phyloP scores from a whole-genome alignment of 192 early-diverging fungal species.

The Coemansia sp. region DNA sequence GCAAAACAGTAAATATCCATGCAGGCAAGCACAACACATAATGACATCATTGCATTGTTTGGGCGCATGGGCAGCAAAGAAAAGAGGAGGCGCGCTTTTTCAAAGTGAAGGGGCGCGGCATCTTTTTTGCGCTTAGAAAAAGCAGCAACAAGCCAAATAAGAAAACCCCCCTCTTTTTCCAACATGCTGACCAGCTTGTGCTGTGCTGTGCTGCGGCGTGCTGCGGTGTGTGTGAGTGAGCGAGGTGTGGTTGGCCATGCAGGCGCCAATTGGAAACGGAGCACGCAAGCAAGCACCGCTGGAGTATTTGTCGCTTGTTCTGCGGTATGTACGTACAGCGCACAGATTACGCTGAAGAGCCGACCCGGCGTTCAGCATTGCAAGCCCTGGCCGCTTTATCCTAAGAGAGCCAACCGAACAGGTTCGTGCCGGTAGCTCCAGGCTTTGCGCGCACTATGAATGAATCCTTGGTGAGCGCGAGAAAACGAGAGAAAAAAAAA shows the following conservation, averaged over 20 bases:
- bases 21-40: conserved; percentile 1
- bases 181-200: not conserved
- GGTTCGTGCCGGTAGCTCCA: too few relatives aligned
- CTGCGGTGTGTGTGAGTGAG: not conserved
- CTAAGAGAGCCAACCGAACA: too few relatives aligned
- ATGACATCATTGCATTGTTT: conserved; percentile 11
- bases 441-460: not conserved
- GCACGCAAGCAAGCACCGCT: too few relatives aligned
- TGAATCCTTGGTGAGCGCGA: not conserved
- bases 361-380: too few relatives aligned
- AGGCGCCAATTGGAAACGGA: too few relatives aligned
- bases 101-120: not conserved
- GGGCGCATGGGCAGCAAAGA: not conserved
- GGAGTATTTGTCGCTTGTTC: too few relatives aligned
- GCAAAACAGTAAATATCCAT: not conserved
- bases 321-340: too few relatives aligned
- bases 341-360: too few relatives aligned
- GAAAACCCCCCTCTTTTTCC: too few relatives aligned
- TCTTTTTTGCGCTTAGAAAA: not conserved
- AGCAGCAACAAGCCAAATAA: not conserved
- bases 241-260: too few relatives aligned
- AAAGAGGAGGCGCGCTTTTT: not conserved
- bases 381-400: too few relatives aligned
- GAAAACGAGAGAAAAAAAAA: not conserved
- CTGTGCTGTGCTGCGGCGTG: not conserved